Conservation (phyloP, 192 early-diverging fungal species). For the Tieghemiomyces parasiticus region DNA sequence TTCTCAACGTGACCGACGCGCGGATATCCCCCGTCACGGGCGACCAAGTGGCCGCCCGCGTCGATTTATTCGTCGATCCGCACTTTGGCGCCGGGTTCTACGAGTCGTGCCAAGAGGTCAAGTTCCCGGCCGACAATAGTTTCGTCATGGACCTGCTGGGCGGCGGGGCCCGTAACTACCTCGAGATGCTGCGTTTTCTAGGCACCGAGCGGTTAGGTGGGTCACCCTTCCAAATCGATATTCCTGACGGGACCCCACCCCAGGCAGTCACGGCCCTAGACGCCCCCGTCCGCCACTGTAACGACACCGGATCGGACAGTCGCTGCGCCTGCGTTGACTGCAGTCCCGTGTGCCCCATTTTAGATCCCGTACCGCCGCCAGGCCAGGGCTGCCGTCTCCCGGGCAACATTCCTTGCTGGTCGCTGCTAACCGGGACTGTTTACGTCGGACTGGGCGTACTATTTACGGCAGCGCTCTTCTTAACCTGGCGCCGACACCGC, state of each 20-base stretch:
- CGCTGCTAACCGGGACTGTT: constrained; percentile 24
- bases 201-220: constrained; percentile 33
- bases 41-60: constrained; percentile 22
- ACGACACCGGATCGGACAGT: constrained; percentile 30
- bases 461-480: neutral
- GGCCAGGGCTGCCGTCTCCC: constrained; percentile 25
- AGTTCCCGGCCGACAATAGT: constrained; percentile 46
- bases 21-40: constrained; percentile 14
- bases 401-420: constrained; percentile 34
- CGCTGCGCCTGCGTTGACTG: constrained; percentile 50
- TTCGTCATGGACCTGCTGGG: constrained; percentile 52
- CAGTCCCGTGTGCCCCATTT: constrained; percentile 30
- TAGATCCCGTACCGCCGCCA: constrained; percentile 27
- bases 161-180: constrained; percentile 39
- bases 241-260: constrained; percentile 22
- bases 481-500: neutral
- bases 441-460: constrained; percentile 20
- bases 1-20: constrained; percentile 39
- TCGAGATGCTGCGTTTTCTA: constrained; percentile 36
- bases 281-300: constrained; percentile 26
- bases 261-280: constrained; percentile 18
- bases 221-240: constrained; percentile 47
- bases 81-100: constrained; percentile 36
- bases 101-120: constrained; percentile 49
- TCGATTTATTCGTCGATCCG: constrained; percentile 38